These are phyloP conservation scores for Lasiodiplodia sp. DNA, from an alignment of 2,329 filamentous ascomycete species.

Conservation along the genomic window DNA sequence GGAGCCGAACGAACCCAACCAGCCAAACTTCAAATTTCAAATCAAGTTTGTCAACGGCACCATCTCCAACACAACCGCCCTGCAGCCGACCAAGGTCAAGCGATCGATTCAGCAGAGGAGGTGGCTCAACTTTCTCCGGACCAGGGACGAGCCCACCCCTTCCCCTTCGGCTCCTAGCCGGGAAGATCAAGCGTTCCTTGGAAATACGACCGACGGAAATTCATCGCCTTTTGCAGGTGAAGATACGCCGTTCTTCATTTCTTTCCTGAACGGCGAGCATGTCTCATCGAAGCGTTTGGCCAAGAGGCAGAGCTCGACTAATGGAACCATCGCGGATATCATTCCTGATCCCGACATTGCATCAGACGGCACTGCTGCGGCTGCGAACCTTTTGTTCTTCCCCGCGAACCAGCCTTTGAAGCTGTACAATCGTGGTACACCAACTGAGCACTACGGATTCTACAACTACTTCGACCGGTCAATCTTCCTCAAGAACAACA, in stretches of 20 bases:
- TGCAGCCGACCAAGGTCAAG: conserved; percentile 40
- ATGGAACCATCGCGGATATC: conserved; percentile 55
- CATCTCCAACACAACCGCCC: conserved; percentile 36
- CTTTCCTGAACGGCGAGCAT: conserved; percentile 61
- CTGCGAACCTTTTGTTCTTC: conserved; percentile 75
- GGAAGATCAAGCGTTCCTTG: conserved; percentile 80
- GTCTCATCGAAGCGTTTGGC: conserved; percentile 39
- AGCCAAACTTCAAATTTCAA: conserved; percentile 81
- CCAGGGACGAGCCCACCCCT: conserved; percentile 49
- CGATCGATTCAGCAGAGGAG: conserved; percentile 37
- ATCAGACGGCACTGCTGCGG: conserved; percentile 73
- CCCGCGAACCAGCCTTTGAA: conserved; percentile 77
- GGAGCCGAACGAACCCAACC: conserved; percentile 68
- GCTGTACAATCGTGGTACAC: conserved; percentile 81
- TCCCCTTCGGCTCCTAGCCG: conserved; percentile 66
- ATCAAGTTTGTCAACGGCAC: conserved; percentile 69
- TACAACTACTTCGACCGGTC: conserved; percentile 91
- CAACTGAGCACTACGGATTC: conserved; percentile 90
- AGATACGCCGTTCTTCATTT: conserved; percentile 87
- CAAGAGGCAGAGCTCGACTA: conserved; percentile 43
- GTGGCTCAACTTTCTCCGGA: conserved; percentile 41
- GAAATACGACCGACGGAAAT: conserved; percentile 83
- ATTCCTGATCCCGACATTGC: conserved; percentile 71
- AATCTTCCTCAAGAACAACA: conserved; percentile 76
- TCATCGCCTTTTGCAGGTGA: conserved; percentile 78